These are phyloP conservation scores for Pterulicium gracile DNA, from an alignment of 1,284 basidiomycete species.

Conservation along the genomic window DNA sequence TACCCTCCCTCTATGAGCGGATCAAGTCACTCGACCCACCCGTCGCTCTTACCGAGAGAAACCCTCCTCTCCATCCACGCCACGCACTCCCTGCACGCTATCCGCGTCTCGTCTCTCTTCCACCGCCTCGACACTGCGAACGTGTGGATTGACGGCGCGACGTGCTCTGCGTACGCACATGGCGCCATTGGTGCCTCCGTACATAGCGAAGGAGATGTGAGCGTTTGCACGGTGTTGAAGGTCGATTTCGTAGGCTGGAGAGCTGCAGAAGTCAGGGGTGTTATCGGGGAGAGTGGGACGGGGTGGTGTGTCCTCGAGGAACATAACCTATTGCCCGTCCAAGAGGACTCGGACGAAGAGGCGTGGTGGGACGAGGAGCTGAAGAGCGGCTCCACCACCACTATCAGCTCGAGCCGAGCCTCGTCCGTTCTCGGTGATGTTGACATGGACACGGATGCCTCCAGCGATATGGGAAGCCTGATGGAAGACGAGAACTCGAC, in stretches of 20 bases:
- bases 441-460: too few relatives aligned
- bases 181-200: slow-evolving; percentile 9
- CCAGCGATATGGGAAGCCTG: not conserved
- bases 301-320: slow-evolving; percentile 4
- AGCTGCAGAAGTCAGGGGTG: slow-evolving; percentile 41
- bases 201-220: slow-evolving; percentile 15
- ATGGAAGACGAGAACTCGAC: not conserved
- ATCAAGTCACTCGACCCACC: slow-evolving; percentile 15
- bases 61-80: slow-evolving; percentile 39
- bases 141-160: slow-evolving; percentile 54
- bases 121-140: slow-evolving; percentile 49
- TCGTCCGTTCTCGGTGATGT: not conserved
- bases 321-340: not conserved
- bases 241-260: slow-evolving; percentile 65
- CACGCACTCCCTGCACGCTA: slow-evolving; percentile 40
- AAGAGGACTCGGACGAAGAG: not conserved
- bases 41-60: slow-evolving; percentile 43
- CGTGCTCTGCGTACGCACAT: slow-evolving; percentile 42
- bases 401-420: too few relatives aligned
- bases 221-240: slow-evolving; percentile 51
- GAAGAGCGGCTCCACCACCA: not conserved
- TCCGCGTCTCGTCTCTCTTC: slow-evolving; percentile 60
- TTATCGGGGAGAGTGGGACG: slow-evolving; percentile 55
- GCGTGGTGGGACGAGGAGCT: not conserved
- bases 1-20: slow-evolving; percentile 16